These are phyloP conservation scores for Entomortierella chlamydospora DNA, from an alignment of 192 early-diverging fungal species.

Conservation along the genomic window DNA sequence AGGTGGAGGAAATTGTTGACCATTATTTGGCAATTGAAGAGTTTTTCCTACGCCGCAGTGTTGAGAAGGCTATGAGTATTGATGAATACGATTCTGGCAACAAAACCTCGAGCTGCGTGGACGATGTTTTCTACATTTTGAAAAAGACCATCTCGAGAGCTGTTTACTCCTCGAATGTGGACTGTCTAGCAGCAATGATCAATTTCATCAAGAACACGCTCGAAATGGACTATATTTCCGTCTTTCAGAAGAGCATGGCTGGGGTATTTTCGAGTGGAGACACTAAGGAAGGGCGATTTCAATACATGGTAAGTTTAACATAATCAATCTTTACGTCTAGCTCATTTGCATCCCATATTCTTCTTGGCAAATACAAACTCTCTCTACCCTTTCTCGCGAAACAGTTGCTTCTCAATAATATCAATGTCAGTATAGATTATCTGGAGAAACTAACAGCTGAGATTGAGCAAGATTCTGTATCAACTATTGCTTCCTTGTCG, in stretches of 20 bases:
- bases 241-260: constrained; percentile 70
- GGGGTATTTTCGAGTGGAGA: constrained; percentile 64
- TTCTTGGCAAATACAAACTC: not conserved
- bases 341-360: not conserved
- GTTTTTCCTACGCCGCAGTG: constrained; percentile 74
- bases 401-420: constrained; percentile 85
- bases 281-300: constrained; percentile 65
- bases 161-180: constrained; percentile 77
- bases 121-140: constrained; percentile 94
- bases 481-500: constrained; percentile 56
- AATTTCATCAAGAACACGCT: constrained; percentile 73
- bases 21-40: constrained; percentile 81
- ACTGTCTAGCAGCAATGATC: constrained; percentile 76
- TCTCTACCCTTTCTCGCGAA: not conserved
- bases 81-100: constrained; percentile 66
- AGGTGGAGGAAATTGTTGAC: constrained; percentile 71
- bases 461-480: constrained; percentile 67
- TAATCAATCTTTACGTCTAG: not conserved
- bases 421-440: constrained; percentile 87
- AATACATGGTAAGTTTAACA: constrained; percentile 81
- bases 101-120: constrained; percentile 77
- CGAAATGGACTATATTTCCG: constrained; percentile 75
- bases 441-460: constrained; percentile 77
- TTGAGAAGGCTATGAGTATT: constrained; percentile 83
- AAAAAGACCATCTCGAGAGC: constrained; percentile 79